Evolutionary conservation across 1,284 basidiomycete genomes (phyloP).

Genomic region (Heimioporus retisporus): DNA sequence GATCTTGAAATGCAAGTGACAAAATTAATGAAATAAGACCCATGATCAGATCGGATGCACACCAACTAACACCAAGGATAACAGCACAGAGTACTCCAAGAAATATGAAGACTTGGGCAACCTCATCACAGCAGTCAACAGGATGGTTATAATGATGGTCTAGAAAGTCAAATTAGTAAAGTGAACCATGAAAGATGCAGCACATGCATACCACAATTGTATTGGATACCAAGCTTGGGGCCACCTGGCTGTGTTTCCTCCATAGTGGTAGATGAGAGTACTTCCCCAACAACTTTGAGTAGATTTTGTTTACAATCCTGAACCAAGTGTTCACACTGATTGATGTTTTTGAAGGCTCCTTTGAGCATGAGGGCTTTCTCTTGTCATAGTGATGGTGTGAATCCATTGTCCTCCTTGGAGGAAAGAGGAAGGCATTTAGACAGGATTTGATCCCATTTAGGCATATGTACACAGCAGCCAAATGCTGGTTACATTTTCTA

Average conservation of each 20-base stretch:
- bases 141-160: neutral
- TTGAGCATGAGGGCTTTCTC: neutral
- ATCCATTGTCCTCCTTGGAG: neutral
- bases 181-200: neutral
- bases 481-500: neutral
- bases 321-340: neutral
- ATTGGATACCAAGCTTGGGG: neutral
- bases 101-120: conserved; percentile 6
- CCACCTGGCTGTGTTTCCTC: neutral
- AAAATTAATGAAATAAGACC: neutral
- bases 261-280: neutral
- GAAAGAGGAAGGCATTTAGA: neutral
- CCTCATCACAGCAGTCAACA: conserved; percentile 1
- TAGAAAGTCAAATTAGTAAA: neutral
- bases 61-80: neutral
- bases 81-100: conserved; percentile 4
- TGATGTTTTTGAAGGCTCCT: neutral
- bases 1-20: neutral
- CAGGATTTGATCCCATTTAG: neutral
- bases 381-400: neutral
- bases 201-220: neutral
- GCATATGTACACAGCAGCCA: neutral
- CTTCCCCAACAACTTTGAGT: neutral
- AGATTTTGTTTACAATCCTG: neutral
- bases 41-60: conserved; percentile 5